A percentile compares a stretch with the other conserved stretches of the same genome.
Conservation (phyloP, 1,284 basidiomycete genomes). For the Ceratobasidium sp. region DNA sequence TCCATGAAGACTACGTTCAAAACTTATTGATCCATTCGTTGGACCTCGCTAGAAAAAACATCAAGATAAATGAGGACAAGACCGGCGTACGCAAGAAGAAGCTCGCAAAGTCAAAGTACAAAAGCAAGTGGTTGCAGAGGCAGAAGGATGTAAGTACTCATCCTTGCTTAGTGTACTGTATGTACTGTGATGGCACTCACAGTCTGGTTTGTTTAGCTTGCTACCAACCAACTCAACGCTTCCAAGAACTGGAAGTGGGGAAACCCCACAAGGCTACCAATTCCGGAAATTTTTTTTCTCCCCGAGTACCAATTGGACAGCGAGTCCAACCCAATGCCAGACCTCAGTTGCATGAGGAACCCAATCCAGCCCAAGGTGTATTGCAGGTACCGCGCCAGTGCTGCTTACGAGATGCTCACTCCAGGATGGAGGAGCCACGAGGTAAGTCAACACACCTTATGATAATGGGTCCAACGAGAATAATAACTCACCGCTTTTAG, state of each 20-base stretch:
- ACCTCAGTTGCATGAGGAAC: neutral
- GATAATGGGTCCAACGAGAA: neutral
- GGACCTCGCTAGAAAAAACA: neutral
- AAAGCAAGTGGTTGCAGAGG: neutral
- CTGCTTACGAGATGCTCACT: slow-evolving; percentile 4
- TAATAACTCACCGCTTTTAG: neutral
- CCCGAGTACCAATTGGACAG: slow-evolving; percentile 11
- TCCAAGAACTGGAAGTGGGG: neutral
- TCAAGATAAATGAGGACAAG: neutral
- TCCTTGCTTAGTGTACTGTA: neutral
- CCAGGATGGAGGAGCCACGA: slow-evolving; percentile 6
- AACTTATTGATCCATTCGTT: neutral
- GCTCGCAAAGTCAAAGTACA: neutral
- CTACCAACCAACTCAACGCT: neutral
- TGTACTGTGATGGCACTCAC: neutral
- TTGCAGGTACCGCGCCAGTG: neutral
- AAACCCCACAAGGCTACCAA: neutral
- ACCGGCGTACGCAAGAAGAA: neutral
- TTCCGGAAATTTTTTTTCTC: neutral
- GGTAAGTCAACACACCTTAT: neutral
- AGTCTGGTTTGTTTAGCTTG: neutral
- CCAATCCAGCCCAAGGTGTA: neutral
- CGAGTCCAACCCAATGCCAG: neutral
- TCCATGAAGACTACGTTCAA: neutral
- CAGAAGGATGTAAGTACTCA: neutral